These are phyloP conservation scores for Cadophora gregata DNA, from an alignment of 2,329 filamentous ascomycete genomes.

Conservation along the genomic window DNA sequence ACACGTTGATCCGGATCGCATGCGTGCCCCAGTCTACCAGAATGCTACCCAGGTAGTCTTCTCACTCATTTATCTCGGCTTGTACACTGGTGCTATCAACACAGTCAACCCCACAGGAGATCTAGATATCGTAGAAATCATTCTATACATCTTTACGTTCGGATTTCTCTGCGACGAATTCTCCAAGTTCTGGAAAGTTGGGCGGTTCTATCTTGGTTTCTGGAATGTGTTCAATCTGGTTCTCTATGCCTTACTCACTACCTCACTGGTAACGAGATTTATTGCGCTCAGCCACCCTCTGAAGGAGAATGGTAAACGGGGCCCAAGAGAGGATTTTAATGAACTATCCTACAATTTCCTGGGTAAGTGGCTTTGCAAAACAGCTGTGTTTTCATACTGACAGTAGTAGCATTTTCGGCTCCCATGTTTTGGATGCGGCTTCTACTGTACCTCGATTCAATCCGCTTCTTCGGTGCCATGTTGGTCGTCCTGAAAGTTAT, in stretches of 20 bases:
- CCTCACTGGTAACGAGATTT: slow-evolving; percentile 80
- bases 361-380: slow-evolving; percentile 31
- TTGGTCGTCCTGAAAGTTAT: slow-evolving; percentile 94
- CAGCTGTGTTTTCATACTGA: slow-evolving; percentile 24
- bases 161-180: slow-evolving; percentile 90
- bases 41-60: slow-evolving; percentile 87
- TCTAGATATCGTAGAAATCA: slow-evolving; percentile 80
- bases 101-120: slow-evolving; percentile 87
- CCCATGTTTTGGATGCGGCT: slow-evolving; percentile 98
- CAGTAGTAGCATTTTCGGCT: slow-evolving; percentile 72
- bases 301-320: slow-evolving; percentile 43
- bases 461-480: slow-evolving; percentile 98
- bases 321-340: slow-evolving; percentile 69
- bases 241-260: slow-evolving; percentile 78
- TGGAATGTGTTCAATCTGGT: slow-evolving; percentile 95
- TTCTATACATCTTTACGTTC: slow-evolving; percentile 89
- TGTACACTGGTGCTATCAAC: slow-evolving; percentile 93
- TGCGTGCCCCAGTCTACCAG: slow-evolving; percentile 91
- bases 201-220: slow-evolving; percentile 88
- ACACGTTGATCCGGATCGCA: slow-evolving; percentile 92
- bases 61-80: slow-evolving; percentile 78
- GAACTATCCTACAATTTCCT: slow-evolving; percentile 91
- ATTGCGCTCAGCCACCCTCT: slow-evolving; percentile 72
- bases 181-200: slow-evolving; percentile 92
- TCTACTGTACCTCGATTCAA: slow-evolving; percentile 88